Percentiles rank a stretch among this genome's conserved stretches.
Evolutionary conservation across 2,329 filamentous ascomycete species (phyloP).

Genomic region (Aspergillus hiratsukae): DNA sequence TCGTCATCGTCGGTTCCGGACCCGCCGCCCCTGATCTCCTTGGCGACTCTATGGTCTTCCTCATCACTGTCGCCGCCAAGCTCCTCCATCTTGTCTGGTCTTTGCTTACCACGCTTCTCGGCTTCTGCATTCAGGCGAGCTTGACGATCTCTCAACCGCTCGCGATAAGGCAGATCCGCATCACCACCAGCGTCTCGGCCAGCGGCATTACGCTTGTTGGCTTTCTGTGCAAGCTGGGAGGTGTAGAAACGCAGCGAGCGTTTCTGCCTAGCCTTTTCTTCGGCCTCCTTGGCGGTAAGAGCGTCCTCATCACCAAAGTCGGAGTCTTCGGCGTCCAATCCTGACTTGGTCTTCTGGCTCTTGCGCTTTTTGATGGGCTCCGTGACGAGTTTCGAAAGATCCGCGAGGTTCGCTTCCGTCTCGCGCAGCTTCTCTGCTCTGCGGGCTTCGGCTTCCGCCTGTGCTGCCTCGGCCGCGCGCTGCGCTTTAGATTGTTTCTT

Average conservation of each 20-base stretch:
- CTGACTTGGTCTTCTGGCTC: conserved; percentile 27
- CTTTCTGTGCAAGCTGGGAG: conserved; percentile 92
- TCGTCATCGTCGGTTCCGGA: conserved; percentile 44
- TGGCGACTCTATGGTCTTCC: conserved; percentile 54
- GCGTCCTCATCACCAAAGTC: conserved; percentile 90
- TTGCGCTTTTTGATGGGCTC: conserved; percentile 45
- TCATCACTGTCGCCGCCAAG: conserved; percentile 68
- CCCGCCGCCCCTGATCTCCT: conserved; percentile 39
- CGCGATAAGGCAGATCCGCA: conserved; percentile 70
- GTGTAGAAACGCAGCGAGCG: conserved; percentile 97
- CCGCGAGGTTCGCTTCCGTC: conserved; percentile 67
- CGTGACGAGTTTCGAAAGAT: conserved; percentile 60
- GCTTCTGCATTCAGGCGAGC: conserved; percentile 84
- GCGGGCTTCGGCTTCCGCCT: conserved; percentile 51
- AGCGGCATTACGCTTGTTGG: conserved; percentile 68
- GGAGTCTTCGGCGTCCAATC: conserved; percentile 58
- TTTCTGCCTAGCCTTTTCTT: conserved; percentile 83
- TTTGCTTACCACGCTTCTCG: conserved; percentile 70
- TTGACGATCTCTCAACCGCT: conserved; percentile 80
- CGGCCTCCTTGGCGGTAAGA: conserved; percentile 71
- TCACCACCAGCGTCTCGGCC: conserved; percentile 58
- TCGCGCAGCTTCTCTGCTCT: conserved; percentile 51
- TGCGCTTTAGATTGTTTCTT: conserved; percentile 46
- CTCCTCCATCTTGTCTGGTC: conserved; percentile 58
- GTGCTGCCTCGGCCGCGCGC: conserved; percentile 48